phyloP scores from a whole-genome alignment of 2,329 filamentous ascomycete genomes.

The Huntiella savannae region DNA sequence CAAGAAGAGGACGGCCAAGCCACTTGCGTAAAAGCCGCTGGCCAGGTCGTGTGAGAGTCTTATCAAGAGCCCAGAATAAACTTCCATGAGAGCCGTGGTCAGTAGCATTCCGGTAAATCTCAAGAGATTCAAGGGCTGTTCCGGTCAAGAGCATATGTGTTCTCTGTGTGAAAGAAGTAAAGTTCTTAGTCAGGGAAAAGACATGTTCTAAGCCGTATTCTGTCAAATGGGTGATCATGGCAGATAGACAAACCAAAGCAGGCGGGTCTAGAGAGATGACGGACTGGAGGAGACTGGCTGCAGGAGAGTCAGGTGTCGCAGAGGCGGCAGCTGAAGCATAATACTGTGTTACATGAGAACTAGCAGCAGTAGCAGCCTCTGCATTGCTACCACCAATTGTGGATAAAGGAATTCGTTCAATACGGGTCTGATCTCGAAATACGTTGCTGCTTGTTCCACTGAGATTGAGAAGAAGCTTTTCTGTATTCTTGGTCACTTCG shows the following conservation, averaged over 20 bases:
- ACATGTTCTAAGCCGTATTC: conserved; percentile 92
- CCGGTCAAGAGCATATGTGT: conserved; percentile 94
- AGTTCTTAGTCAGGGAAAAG: conserved; percentile 91
- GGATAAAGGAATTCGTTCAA: conserved; percentile 43
- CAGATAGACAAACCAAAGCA: conserved; percentile 79
- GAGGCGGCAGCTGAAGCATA: conserved; percentile 72
- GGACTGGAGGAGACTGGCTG: conserved; percentile 57
- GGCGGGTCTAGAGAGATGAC: conserved; percentile 69
- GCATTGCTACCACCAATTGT: background rate
- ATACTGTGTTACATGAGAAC: conserved; percentile 83
- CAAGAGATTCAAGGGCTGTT: conserved; percentile 80
- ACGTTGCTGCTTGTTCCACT: conserved; percentile 80
- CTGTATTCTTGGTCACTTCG: conserved; percentile 71
- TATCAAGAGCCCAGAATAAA: conserved; percentile 87
- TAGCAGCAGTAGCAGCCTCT: conserved; percentile 16
- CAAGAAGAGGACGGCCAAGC: conserved; percentile 77
- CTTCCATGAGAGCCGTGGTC: conserved; percentile 73
- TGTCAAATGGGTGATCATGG: conserved; percentile 84
- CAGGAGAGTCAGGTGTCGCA: conserved; percentile 24
- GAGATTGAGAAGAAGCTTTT: conserved; percentile 79
- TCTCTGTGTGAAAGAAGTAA: conserved; percentile 81
- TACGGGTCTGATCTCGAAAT: conserved; percentile 73
- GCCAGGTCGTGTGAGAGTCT: conserved; percentile 77
- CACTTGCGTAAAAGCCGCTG: conserved; percentile 79
- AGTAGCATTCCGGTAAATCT: conserved; percentile 89